These are phyloP conservation scores for Barnettozyma sucrosica DNA, from an alignment of 805 yeast genomes.

Conservation along the genomic window DNA sequence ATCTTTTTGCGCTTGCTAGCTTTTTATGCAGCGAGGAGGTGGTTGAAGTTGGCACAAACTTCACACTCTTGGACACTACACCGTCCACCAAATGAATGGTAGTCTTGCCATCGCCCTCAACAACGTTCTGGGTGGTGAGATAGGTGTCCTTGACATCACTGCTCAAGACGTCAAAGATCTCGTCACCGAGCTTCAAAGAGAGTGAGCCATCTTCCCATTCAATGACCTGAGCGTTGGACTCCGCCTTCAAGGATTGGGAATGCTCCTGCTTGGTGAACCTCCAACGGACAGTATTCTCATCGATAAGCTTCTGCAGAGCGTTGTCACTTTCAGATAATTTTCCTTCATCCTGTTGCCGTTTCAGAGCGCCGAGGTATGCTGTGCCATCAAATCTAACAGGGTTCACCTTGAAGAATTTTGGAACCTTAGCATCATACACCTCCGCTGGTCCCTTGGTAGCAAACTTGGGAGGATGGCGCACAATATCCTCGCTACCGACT, in stretches of 20 bases:
- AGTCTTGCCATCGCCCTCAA: constrained; percentile 3
- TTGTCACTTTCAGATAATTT: constrained; percentile 41
- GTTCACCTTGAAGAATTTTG: constrained; percentile 76
- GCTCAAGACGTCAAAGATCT: constrained; percentile 71
- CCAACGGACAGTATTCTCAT: constrained; percentile 91
- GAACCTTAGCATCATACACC: constrained; percentile 56
- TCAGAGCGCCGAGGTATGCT: constrained; percentile 46
- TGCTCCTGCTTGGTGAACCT: constrained; percentile 63
- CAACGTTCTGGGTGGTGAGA: constrained; percentile 47
- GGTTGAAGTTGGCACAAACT: constrained; percentile 88
- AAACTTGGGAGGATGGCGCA: constrained; percentile 33
- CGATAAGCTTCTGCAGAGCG: constrained; percentile 59
- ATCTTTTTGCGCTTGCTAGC: constrained; percentile 61
- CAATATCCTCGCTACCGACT: constrained; percentile 41
- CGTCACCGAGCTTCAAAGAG: constrained; percentile 82
- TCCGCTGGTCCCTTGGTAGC: constrained; percentile 30
- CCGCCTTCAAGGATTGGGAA: constrained; percentile 57
- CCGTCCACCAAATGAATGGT: constrained; percentile 38
- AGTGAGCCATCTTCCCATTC: constrained; percentile 93
- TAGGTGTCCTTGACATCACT: constrained; percentile 66
- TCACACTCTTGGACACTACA: constrained; percentile 57
- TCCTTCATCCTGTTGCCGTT: constrained; percentile 37
- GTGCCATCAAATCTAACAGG: constrained; percentile 85
- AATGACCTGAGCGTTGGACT: constrained; percentile 83
- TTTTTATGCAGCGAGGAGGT: constrained; percentile 74